Conservation (phyloP, 306 rosid genomes). For the Acacia crassicarpa region DNA sequence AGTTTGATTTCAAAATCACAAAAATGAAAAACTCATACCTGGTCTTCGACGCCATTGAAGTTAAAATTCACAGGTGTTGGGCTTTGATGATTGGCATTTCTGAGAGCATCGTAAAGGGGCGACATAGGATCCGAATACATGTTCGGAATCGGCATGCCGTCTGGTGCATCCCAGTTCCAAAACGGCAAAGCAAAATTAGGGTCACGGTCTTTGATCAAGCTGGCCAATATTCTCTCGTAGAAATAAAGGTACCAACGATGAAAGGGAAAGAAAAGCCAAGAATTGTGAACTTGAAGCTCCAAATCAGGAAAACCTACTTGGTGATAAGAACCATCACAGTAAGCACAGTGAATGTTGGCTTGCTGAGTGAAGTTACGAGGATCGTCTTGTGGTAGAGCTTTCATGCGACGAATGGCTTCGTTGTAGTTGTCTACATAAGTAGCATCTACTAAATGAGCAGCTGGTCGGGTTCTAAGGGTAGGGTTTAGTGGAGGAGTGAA, state of each 20-base stretch:
- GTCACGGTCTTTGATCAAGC: constrained; percentile 49
- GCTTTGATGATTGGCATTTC: constrained; percentile 43
- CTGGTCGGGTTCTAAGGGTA: constrained; percentile 35
- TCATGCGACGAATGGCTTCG: constrained; percentile 65
- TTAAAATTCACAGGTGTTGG: constrained; percentile 46
- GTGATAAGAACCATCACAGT: constrained; percentile 76
- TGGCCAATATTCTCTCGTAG: constrained; percentile 68
- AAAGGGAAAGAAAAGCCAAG: constrained; percentile 85
- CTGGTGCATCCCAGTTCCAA: constrained; percentile 75
- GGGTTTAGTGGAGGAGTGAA: constrained; percentile 23
- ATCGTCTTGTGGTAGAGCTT: constrained; percentile 57
- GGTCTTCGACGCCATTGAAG: constrained; percentile 23
- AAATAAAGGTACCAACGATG: constrained; percentile 81
- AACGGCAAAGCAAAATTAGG: constrained; percentile 64
- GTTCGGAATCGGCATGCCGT: constrained; percentile 54
- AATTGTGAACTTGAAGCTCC: constrained; percentile 65
- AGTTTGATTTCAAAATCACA: neutral
- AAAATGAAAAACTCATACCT: neutral
- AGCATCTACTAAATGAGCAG: neutral
- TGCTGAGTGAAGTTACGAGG: constrained; percentile 75
- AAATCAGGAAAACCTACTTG: constrained; percentile 62
- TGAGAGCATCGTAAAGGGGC: constrained; percentile 43
- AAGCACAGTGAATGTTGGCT: constrained; percentile 79
- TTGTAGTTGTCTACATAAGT: constrained; percentile 36
- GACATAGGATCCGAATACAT: constrained; percentile 42